phyloP scores from a whole-genome alignment of 2,329 filamentous ascomycete genomes.

The Fusarium veterinarium region DNA sequence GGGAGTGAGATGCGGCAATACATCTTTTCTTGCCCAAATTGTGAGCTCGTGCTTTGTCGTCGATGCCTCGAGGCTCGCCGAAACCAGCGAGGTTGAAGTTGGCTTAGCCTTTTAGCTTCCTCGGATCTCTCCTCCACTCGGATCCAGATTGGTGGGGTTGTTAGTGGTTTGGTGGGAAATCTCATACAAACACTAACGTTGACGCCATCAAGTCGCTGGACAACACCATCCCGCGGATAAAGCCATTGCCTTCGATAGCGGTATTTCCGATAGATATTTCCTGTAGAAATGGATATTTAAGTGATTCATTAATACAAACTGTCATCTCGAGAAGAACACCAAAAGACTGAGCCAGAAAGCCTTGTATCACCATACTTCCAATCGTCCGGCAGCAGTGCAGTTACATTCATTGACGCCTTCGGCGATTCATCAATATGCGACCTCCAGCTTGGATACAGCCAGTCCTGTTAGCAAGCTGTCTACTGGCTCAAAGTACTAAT shows the following conservation, averaged over 20 bases:
- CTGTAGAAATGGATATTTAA: rapidly evolving
- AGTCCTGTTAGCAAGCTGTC: neutral
- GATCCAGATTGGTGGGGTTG: neutral
- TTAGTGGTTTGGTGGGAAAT: conserved; percentile 12
- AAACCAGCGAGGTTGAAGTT: neutral
- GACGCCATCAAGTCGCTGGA: conserved; percentile 33
- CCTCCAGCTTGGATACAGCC: conserved; percentile 12
- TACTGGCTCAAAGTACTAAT: neutral
- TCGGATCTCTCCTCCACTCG: neutral
- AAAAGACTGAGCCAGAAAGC: neutral
- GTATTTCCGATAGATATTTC: neutral
- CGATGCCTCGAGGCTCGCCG: rapidly evolving
- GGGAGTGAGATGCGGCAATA: rapidly evolving
- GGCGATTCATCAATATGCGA: conserved; percentile 9
- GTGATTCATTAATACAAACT: neutral
- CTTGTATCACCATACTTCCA: neutral
- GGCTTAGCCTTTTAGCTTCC: neutral
- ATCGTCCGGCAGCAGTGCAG: neutral
- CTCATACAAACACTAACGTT: conserved; percentile 19
- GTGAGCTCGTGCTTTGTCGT: rapidly evolving
- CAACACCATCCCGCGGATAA: conserved; percentile 23
- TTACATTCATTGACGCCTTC: neutral
- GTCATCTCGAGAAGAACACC: neutral
- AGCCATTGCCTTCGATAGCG: neutral
- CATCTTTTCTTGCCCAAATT: rapidly evolving